Conservation (phyloP, 2,329 filamentous ascomycete species). For the Coniochaeta prunicola region DNA sequence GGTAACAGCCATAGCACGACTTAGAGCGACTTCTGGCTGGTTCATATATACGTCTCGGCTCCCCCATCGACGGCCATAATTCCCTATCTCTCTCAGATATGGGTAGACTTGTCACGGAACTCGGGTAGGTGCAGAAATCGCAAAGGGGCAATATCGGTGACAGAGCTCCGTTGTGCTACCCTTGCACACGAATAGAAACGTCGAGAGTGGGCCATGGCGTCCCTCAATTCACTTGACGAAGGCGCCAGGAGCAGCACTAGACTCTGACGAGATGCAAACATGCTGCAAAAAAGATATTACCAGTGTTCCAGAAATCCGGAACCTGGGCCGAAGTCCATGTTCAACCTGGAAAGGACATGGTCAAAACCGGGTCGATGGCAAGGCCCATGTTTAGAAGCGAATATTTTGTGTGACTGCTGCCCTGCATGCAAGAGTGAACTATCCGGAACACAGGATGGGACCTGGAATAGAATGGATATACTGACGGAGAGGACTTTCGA, state of each 20-base stretch:
- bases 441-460: neutral
- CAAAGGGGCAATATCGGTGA: constrained; percentile 4
- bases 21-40: neutral
- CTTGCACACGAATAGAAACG: neutral
- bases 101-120: neutral
- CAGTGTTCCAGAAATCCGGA: neutral
- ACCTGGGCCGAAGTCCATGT: constrained; percentile 1
- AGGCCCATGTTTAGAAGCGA: neutral
- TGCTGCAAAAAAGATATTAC: neutral
- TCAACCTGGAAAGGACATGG: neutral
- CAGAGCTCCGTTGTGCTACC: neutral
- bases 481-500: too few species aligned
- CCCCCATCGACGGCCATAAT: neutral
- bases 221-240: neutral
- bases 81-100: neutral
- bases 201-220: neutral
- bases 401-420: neutral
- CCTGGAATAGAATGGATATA: too few species aligned
- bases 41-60: neutral
- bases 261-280: neutral
- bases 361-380: neutral
- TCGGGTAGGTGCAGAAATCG: neutral
- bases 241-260: neutral
- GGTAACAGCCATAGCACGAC: neutral
- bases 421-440: neutral